Base-by-base conservation (phyloP, 2,329 filamentous ascomycete species). In the Knoxdaviesia proteae region DNA sequence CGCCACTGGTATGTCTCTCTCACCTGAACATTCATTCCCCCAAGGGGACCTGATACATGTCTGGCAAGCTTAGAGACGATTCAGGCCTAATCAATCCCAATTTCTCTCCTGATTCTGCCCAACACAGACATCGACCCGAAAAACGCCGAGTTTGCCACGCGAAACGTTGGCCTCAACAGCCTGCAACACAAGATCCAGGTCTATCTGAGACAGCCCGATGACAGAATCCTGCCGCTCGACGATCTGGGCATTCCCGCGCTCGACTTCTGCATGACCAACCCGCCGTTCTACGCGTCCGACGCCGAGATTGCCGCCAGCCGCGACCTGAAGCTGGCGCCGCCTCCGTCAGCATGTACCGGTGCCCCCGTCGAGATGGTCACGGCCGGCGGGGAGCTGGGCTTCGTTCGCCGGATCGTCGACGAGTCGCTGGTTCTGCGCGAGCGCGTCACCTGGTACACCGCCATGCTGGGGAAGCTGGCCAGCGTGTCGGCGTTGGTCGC, bases 201-300 rank as follows among this genome's bases (percentile, higher is more conserved):
- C 0, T 51, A 84, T 0, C 56, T 67, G 36, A 75, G 74, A 1
- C 56, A 61, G 0, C 50, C 62, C 0, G 54, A 61, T 0, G 71
- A 69, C 34, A 51, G 61, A 0, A 60, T 94, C 2, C 67, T 96
- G 5, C 77, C 80, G 0, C 54, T 84, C 0, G 62, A 74, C 36
- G 64, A 65, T 0, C 53, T 77, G 1, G 58, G 56, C 29, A 54
- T 71, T 5, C 54, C 61, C 6, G 53, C 47, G 3, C 64, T 93
- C 38, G 78, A 88, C 54, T 94, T 96, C 55, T 76, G 74, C 45
- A 92, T 96, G 76, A 88, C 80, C 48, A 98, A 98, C 50, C 90
- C 90, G 0, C 90, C 90, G 0, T 98, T 98, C 61, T 96, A 94
- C 62, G 58, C 66, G n/a, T 86, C 82, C 0, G 61, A 69, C 3